Conservation (phyloP, 106 monocot species). For the Allium fistulosum region DNA sequence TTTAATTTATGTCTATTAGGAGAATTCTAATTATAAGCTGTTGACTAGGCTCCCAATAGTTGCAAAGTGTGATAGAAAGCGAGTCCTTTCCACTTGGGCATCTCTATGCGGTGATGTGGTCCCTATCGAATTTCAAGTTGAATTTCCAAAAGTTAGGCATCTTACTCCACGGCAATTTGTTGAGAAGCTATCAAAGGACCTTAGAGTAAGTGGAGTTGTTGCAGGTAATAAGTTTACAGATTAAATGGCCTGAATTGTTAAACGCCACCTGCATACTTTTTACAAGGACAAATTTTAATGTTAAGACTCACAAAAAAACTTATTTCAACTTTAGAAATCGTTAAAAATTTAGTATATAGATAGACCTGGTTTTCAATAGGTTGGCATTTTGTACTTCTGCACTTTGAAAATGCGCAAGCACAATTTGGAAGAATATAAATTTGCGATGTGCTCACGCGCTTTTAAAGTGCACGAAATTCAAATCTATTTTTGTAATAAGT, state of each 20-base stretch:
- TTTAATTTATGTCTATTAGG: neutral
- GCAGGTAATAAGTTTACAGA: slow-evolving; percentile 55
- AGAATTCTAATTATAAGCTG: neutral
- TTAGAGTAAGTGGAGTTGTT: slow-evolving; percentile 80
- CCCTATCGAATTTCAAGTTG: slow-evolving; percentile 81
- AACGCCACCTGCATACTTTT: no score
- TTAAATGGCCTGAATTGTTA: neutral
- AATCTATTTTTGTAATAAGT: no score
- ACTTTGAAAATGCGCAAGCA: no score
- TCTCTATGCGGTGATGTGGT: slow-evolving; percentile 56
- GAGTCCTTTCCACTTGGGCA: slow-evolving; percentile 86
- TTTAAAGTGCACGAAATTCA: no score
- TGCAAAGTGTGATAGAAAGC: slow-evolving; percentile 73
- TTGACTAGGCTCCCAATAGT: slow-evolving; percentile 77
- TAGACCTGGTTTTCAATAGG: no score
- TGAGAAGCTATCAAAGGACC: slow-evolving; percentile 79
- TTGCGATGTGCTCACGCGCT: no score
- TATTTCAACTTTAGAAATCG: no score
- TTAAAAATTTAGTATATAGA: no score
- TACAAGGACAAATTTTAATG: no score
- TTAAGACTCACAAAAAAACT: no score
- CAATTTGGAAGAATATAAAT: no score
- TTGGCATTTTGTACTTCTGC: no score
- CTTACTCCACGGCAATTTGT: slow-evolving; percentile 79
- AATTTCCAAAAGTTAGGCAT: slow-evolving; percentile 86